phyloP scores from a whole-genome alignment of 768 basidiomycete genomes.

The Cystobasidium ongulense region DNA sequence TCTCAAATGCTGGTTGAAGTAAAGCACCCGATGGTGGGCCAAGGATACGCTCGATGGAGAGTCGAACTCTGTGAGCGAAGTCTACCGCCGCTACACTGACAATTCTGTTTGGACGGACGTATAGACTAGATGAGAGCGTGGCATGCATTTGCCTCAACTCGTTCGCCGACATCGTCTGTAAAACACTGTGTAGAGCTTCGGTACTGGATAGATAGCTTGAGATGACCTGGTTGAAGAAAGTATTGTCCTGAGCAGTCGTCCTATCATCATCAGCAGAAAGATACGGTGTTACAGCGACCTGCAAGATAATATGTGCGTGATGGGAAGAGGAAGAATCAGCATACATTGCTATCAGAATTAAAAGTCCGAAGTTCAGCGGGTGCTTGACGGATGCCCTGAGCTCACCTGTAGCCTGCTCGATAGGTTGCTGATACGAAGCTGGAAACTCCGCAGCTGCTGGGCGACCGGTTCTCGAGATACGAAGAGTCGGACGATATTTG shows the following conservation, averaged over 20 bases:
- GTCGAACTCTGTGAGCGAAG: background rate
- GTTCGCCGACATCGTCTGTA: background rate
- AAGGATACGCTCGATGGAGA: background rate
- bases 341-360: background rate
- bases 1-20: background rate
- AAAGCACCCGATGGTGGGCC: background rate
- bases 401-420: background rate
- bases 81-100: background rate
- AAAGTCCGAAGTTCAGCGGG: background rate
- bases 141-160: background rate
- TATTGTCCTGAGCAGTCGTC: background rate
- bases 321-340: background rate
- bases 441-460: background rate
- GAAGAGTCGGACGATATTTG: background rate
- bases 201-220: background rate
- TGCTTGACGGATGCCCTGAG: background rate
- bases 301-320: no score
- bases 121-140: background rate
- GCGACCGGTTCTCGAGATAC: background rate
- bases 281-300: background rate
- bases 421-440: background rate
- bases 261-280: background rate
- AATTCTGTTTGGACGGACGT: background rate
- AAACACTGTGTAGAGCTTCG: background rate
- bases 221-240: background rate